Evolutionary conservation across 176 grass and related monocot genomes (phyloP), one percentile per base, ranked within the genome.

Genomic region (Elymus sibiricus): DNA sequence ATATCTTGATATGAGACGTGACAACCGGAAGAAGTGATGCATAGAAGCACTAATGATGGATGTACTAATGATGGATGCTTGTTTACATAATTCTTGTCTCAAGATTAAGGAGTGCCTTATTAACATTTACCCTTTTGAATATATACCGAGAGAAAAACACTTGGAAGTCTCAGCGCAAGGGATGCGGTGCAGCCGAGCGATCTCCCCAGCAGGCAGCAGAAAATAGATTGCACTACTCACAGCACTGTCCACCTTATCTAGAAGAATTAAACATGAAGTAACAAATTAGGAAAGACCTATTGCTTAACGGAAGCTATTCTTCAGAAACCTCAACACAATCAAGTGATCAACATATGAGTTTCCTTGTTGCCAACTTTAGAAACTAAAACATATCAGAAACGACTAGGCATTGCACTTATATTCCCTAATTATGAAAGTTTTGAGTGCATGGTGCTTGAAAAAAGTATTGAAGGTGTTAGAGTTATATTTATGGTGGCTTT

Each of bases 91-190:
- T 42, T 42, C 39, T 42, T 42, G 7, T 42, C 39, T 42, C 8
- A 9, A 42, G 5, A 42, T 7, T 42, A 42, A 42, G 9, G 39
- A 42, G 39, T 9, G 7, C 39, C 39, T 42, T 42, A 10, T 42
- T 42, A 42, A 42, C 1, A 9, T 42, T 42, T 9, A 9, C 7
- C 39, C 1, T 42, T 42, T 42, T 42, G 39, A 42, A 42, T 42
- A 10, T 42, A 42, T 42, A 42, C 37, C n/a, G n/a, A n/a, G n/a
- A n/a, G n/a, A n/a, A n/a, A n/a, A n/a, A n/a, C n/a, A n/a, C n/a
- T n/a, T n/a, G n/a, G n/a, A n/a, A n/a, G 92, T 97, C 78, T 94
- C 92, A 40, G 90, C 90, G 47, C 95, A 97, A 64, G 92, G 95
- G 73, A 97, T 92, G 26, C 92, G 90, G 60, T 97, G 95, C 28